A percentile compares a stretch with the other conserved stretches of the same genome.
Evolutionary conservation across 140 eudicot species (phyloP).

Genomic region (Cichorium intybus): DNA sequence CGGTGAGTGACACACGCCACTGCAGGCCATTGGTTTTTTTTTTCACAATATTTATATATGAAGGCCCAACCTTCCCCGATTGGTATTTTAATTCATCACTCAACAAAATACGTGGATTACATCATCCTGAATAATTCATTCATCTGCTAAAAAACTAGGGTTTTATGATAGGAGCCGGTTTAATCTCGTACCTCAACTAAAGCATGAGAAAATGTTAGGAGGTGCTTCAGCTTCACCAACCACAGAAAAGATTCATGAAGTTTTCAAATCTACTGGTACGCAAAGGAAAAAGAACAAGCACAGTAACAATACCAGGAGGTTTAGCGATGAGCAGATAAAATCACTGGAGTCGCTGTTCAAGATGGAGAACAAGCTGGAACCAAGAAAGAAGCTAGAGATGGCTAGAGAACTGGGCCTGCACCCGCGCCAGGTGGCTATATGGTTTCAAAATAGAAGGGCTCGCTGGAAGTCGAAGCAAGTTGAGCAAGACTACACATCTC

Average conservation of each 20-base stretch:
- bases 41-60: constrained; percentile 10
- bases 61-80: constrained; percentile 15
- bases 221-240: constrained; percentile 16
- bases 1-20: constrained; percentile 9
- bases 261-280: neutral
- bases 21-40: neutral
- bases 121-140: constrained; percentile 2
- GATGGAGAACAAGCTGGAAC: constrained; percentile 60
- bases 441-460: constrained; percentile 83
- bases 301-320: constrained; percentile 41
- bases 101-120: constrained; percentile 17
- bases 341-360: constrained; percentile 58
- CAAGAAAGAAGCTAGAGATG: constrained; percentile 61
- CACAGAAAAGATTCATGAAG: constrained; percentile 7
- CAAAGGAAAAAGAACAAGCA: constrained; percentile 25
- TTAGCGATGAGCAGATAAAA: constrained; percentile 59
- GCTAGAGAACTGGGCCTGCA: constrained; percentile 65
- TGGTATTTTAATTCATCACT: constrained; percentile 15
- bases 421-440: constrained; percentile 73
- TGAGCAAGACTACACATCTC: constrained; percentile 51
- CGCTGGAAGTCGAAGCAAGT: constrained; percentile 70
- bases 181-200: neutral
- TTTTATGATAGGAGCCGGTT: neutral
- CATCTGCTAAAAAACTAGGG: constrained; percentile 3
- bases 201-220: constrained; percentile 24